phyloP scores from a whole-genome alignment of 2,329 filamentous ascomycete species.

The Beauveria medogensis region DNA sequence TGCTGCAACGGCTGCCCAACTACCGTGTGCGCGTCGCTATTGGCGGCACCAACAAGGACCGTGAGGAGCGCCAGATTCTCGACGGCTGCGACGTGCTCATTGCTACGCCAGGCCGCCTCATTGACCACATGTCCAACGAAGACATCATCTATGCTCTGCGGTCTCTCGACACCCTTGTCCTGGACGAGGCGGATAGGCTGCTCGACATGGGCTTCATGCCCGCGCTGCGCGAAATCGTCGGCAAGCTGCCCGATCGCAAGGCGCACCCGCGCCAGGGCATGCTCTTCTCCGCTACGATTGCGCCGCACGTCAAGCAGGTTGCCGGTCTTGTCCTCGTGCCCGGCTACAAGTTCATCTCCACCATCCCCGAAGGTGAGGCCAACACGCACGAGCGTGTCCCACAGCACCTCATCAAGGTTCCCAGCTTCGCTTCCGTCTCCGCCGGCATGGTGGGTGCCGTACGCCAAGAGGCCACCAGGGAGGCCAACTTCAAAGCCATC shows the following conservation, averaged over 20 bases:
- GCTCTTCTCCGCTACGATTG: slow-evolving; percentile 81
- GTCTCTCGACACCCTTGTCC: slow-evolving; percentile 66
- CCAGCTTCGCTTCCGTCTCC: slow-evolving; percentile 62
- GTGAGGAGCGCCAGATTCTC: slow-evolving; percentile 63
- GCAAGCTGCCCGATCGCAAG: slow-evolving; percentile 55
- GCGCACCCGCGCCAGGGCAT: slow-evolving; percentile 60
- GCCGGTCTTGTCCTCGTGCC: slow-evolving; percentile 60
- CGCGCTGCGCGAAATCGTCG: slow-evolving; percentile 68
- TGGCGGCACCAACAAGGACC: slow-evolving; percentile 67
- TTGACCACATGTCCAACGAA: slow-evolving; percentile 70
- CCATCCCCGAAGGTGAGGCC: slow-evolving; percentile 64
- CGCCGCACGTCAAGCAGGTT: slow-evolving; percentile 67
- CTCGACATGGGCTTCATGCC: slow-evolving; percentile 82
- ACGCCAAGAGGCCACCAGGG: slow-evolving; percentile 32
- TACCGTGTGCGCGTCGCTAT: slow-evolving; percentile 74
- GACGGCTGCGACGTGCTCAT: slow-evolving; percentile 71
- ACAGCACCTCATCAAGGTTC: slow-evolving; percentile 60
- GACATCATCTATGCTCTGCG: slow-evolving; percentile 60
- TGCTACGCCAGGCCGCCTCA: slow-evolving; percentile 69
- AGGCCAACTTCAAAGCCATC: slow-evolving; percentile 69
- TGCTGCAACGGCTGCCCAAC: slow-evolving; percentile 63
- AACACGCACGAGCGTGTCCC: slow-evolving; percentile 71
- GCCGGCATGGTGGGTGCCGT: slow-evolving; percentile 51
- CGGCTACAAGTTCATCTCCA: slow-evolving; percentile 74
- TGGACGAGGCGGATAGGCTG: slow-evolving; percentile 76